phyloP scores from a whole-genome alignment of 352 stramenopile genomes.

The Pythium plurisporium region DNA sequence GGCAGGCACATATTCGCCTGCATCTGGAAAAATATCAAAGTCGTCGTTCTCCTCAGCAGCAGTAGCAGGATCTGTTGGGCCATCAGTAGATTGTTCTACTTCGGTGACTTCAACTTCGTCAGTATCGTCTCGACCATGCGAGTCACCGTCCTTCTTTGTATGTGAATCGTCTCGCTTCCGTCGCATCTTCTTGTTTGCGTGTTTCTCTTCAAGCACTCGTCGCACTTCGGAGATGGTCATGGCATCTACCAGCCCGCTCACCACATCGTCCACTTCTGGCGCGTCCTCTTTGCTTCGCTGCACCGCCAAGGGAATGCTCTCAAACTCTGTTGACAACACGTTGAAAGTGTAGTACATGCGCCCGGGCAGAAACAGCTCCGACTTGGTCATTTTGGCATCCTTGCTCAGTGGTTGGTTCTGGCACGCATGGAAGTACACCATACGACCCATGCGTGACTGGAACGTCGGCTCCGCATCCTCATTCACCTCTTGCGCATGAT shows the following conservation, averaged over 20 bases:
- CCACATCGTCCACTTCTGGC: constrained; percentile 48
- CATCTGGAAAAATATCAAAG: constrained; percentile 75
- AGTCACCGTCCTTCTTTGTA: not conserved
- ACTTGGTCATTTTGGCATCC: constrained; percentile 22
- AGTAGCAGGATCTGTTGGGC: not conserved
- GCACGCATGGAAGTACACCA: constrained; percentile 65
- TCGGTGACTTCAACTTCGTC: not conserved
- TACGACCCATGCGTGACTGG: constrained; percentile 47
- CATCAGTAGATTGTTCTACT: not conserved
- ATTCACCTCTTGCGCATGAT: constrained; percentile 18
- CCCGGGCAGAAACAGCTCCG: constrained; percentile 68
- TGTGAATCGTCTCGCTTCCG: constrained; percentile 20
- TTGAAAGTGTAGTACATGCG: constrained; percentile 79
- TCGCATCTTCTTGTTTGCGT: constrained; percentile 8
- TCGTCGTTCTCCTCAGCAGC: constrained; percentile 35
- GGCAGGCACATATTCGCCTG: constrained; percentile 64
- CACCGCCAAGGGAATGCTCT: constrained; percentile 55
- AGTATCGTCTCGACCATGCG: not conserved
- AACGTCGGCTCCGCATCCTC: constrained; percentile 34
- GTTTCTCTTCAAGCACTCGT: constrained; percentile 39
- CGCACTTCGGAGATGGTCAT: constrained; percentile 39
- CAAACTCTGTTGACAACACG: constrained; percentile 29
- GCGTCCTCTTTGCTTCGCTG: constrained; percentile 75
- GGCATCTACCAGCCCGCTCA: constrained; percentile 49
- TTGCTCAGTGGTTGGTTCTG: constrained; percentile 26